Evolutionary conservation across 2,329 filamentous ascomycete species (phyloP).

Genomic region (Coleophoma cylindrospora): DNA sequence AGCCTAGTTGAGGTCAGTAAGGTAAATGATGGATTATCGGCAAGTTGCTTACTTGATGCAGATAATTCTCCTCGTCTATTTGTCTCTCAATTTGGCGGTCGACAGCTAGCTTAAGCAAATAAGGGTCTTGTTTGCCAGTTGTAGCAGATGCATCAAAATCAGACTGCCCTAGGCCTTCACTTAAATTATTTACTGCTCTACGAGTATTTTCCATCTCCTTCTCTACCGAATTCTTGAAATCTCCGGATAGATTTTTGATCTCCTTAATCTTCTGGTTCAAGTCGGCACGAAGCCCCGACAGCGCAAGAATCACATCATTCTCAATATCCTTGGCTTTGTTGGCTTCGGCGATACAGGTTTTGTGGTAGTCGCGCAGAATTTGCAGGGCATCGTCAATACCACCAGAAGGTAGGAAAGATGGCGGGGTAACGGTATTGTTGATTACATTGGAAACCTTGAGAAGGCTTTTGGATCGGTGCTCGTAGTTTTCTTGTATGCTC

Average conservation of each 20-base stretch:
- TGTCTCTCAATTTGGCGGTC: slow-evolving; percentile 90
- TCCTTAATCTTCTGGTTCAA: slow-evolving; percentile 96
- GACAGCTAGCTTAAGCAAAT: slow-evolving; percentile 77
- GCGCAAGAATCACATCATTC: slow-evolving; percentile 80
- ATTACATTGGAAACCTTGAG: slow-evolving; percentile 79
- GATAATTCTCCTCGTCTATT: slow-evolving; percentile 94
- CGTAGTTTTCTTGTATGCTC: slow-evolving; percentile 86
- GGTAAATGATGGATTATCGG: neutral
- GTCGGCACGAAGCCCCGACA: slow-evolving; percentile 82
- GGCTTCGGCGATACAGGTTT: slow-evolving; percentile 70
- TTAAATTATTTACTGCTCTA: slow-evolving; percentile 72
- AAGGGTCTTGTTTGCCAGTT: slow-evolving; percentile 87
- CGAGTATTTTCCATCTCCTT: slow-evolving; percentile 87
- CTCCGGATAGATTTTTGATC: slow-evolving; percentile 86
- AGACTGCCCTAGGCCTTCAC: slow-evolving; percentile 73
- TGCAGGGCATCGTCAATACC: slow-evolving; percentile 86
- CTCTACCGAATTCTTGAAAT: slow-evolving; percentile 95
- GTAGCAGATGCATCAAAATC: slow-evolving; percentile 72
- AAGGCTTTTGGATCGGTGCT: slow-evolving; percentile 75
- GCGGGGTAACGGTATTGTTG: slow-evolving; percentile 71
- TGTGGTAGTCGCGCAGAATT: slow-evolving; percentile 78
- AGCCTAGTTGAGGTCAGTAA: slow-evolving; percentile 49
- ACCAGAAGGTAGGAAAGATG: slow-evolving; percentile 71
- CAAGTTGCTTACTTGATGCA: slow-evolving; percentile 67
- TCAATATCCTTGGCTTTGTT: slow-evolving; percentile 90